Percentiles rank a stretch among this genome's conserved stretches.
phyloP scores from a whole-genome alignment of 1,139 yeast species.

The Pichia terricola region DNA sequence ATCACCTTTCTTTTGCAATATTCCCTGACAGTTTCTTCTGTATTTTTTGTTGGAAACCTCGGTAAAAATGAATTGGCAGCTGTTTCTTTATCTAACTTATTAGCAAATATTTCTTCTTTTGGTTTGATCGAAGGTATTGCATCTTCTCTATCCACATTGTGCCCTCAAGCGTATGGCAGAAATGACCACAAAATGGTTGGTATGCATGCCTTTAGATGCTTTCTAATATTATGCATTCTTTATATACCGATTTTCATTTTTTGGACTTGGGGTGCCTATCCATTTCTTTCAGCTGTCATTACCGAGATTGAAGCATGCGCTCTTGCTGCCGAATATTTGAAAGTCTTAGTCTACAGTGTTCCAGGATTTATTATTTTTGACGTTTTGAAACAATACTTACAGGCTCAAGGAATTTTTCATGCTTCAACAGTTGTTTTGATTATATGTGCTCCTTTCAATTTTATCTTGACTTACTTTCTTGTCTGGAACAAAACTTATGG shows the following conservation, averaged over 20 bases:
- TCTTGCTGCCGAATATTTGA: constrained; percentile 50
- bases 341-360: constrained; percentile 47
- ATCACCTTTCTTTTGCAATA: constrained; percentile 73
- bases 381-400: constrained; percentile 61
- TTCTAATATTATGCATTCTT: constrained; percentile 43
- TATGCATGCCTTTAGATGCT: constrained; percentile 55
- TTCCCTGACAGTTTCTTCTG: constrained; percentile 75
- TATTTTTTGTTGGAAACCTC: constrained; percentile 72
- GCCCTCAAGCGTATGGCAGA: constrained; percentile 71
- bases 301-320: constrained; percentile 41
- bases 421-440: constrained; percentile 64
- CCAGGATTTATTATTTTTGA: constrained; percentile 71
- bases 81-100: constrained; percentile 63
- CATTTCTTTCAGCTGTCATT: constrained; percentile 37
- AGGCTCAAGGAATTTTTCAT: constrained; percentile 72
- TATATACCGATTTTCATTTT: constrained; percentile 48
- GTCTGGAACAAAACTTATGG: constrained; percentile 55
- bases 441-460: constrained; percentile 65
- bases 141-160: constrained; percentile 65
- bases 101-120: constrained; percentile 66
- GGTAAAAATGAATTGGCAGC: constrained; percentile 75
- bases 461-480: constrained; percentile 48
- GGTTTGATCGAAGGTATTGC: constrained; percentile 68
- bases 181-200: constrained; percentile 57
- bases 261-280: constrained; percentile 47